Percentiles rank a stretch among this genome's conserved stretches.
Evolutionary conservation across 2,329 filamentous ascomycete genomes (phyloP).

Genomic region (Apiospora pterosperma): DNA sequence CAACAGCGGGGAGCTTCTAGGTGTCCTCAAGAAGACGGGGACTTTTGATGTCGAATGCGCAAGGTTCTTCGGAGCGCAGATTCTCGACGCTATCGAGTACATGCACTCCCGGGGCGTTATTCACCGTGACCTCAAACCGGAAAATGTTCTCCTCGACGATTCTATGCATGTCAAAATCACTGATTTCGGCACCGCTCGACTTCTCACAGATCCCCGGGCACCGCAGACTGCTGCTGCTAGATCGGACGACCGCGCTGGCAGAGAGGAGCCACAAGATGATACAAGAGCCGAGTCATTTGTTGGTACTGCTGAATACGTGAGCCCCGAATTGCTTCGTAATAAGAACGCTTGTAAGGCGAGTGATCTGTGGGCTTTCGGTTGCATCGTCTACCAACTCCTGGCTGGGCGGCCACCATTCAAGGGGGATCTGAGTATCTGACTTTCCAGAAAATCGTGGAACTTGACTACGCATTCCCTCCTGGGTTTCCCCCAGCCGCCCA

Average conservation of each 20-base stretch:
- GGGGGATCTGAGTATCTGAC: constrained; percentile 94
- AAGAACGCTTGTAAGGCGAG: constrained; percentile 98
- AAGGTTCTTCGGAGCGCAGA: constrained; percentile 91
- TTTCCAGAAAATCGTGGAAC: constrained; percentile 93
- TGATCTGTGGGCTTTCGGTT: constrained; percentile 97
- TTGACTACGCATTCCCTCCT: constrained; percentile 90
- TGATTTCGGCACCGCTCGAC: constrained; percentile 97
- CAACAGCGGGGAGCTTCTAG: constrained; percentile 85
- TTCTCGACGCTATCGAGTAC: constrained; percentile 92
- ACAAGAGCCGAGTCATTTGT: constrained; percentile 90
- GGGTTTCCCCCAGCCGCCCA: constrained; percentile 84
- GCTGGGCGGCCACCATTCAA: constrained; percentile 98
- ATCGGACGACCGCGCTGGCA: constrained; percentile 31
- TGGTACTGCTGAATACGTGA: constrained; percentile 96
- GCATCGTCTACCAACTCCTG: constrained; percentile 93
- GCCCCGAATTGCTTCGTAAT: constrained; percentile 91
- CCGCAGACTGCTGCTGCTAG: constrained; percentile 34
- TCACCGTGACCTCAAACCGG: constrained; percentile 92
- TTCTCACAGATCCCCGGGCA: constrained; percentile 62
- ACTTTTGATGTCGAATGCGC: constrained; percentile 96
- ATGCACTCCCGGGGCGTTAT: constrained; percentile 98
- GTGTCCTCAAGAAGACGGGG: constrained; percentile 88
- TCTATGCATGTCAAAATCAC: constrained; percentile 99
- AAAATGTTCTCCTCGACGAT: constrained; percentile 92
- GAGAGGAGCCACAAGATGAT: constrained; percentile 49